Base-by-base conservation (phyloP, 768 basidiomycete species). In the Tylopilus sp. region DNA sequence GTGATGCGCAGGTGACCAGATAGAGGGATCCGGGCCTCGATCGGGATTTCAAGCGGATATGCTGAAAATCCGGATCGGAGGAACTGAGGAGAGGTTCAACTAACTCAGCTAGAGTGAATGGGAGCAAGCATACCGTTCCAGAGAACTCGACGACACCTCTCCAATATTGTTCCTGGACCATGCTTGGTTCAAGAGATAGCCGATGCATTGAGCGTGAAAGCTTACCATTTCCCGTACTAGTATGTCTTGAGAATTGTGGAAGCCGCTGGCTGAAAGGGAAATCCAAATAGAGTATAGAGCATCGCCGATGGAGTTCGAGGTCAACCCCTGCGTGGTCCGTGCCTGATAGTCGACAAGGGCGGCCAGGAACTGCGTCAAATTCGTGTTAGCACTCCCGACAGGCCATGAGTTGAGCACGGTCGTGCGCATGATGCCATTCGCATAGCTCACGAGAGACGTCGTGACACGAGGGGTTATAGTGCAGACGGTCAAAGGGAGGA, bases 301-400 rank as follows among this genome's bases (percentile, higher is more conserved):
- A 38, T 63, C 62, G 3, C 59, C 62, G 8, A 64, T 50, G 0
- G 50, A 5, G 15, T 63, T 63, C 1, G 51, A 33, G 4, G 39
- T 35, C 36, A 61, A 31, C 9, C 59, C 36, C 22, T 64, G 62
- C 4, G 59, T 31, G 4, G 25, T 51, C 33, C 20, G 25, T 3
- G 43, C 26, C 11, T 58, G 59, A 26, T 52, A 44, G 12, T 44
- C 36, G 4, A 40, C 11, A 11, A 58, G 40, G 11, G 47, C 45
- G 2, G 53, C 56, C 22, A 61, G 22, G 51, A 58, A 62, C 21
- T 21, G 39, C 1, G 52, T 42, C 20, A 62, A 43, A 6, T 46
- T 49, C 13, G 40, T 18, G 18, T 55, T 56, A 9, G 10, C 13
- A 22, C 6, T 39, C 9, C 40, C 50, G 6, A 57, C 44, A 6